A percentile compares a stretch with the other conserved stretches of the same genome.
phyloP scores from a whole-genome alignment of 225 moss, liverwort and hornwort species.

The Physcomitrellopsis africana region DNA sequence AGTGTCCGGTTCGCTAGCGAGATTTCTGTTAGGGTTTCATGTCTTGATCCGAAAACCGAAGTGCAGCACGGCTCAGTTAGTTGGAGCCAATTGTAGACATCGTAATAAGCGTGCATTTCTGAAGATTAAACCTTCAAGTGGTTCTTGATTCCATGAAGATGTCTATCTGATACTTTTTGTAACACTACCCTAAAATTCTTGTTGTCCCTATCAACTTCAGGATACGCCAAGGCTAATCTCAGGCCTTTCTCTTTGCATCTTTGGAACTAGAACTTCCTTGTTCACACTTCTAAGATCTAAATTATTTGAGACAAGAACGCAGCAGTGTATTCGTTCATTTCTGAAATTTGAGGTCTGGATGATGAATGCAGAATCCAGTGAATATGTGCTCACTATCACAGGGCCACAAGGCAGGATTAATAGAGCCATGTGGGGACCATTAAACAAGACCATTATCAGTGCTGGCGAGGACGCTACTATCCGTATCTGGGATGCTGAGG shows the following conservation, averaged over 20 bases:
- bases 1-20: background rate
- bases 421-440: constrained; percentile 88
- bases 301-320: background rate
- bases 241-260: background rate
- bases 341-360: constrained; percentile 12
- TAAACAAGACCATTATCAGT: constrained; percentile 94
- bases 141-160: background rate
- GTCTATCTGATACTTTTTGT: background rate
- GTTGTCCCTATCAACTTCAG: background rate
- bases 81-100: background rate
- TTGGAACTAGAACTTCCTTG: background rate
- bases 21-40: background rate
- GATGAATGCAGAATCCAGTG: constrained; percentile 61
- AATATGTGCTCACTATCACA: constrained; percentile 77
- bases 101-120: background rate
- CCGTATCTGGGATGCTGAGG: constrained; percentile 96
- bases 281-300: background rate
- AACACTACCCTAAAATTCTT: background rate
- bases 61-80: background rate
- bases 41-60: background rate
- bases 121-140: background rate
- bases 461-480: constrained; percentile 84
- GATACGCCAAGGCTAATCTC: background rate
- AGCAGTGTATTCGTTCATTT: background rate
- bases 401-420: constrained; percentile 93